Conservation (phyloP, 73 alveolate species). For the Uronychia binucleata region DNA sequence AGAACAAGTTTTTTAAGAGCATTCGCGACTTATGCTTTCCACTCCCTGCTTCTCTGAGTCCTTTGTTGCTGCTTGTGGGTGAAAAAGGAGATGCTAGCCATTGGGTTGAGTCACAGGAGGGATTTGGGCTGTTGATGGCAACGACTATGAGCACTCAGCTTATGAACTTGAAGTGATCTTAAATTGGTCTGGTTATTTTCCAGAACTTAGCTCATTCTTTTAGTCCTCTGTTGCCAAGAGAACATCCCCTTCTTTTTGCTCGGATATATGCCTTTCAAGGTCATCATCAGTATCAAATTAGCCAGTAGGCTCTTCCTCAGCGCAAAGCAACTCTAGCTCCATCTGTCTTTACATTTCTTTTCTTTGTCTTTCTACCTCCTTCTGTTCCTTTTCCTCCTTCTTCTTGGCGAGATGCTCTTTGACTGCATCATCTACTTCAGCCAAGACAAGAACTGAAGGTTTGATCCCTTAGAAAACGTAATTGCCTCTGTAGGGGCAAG, state of each 20-base stretch:
- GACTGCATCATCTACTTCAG: not conserved
- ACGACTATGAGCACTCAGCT: no score
- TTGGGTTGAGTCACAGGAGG: not conserved
- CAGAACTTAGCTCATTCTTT: not conserved
- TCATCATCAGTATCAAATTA: not conserved
- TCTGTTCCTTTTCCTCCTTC: not conserved
- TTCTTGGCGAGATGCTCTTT: not conserved
- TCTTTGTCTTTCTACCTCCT: not conserved
- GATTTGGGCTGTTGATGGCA: not conserved
- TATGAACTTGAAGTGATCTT: not conserved
- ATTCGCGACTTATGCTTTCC: no score
- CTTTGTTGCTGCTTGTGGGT: no score
- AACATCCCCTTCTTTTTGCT: not conserved
- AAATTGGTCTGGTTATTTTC: not conserved
- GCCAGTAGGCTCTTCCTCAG: not conserved
- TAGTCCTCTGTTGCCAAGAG: not conserved
- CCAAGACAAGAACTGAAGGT: constrained; percentile 50
- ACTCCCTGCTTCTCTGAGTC: no score
- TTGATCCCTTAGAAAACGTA: constrained; percentile 62
- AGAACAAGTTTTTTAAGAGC: no score
- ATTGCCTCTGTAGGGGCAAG: constrained; percentile 50
- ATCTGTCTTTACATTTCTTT: not conserved
- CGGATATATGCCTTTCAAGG: not conserved
- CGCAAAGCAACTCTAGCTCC: not conserved
- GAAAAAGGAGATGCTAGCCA: no score